Conservation (phyloP, 2,329 filamentous ascomycete species). For the Coniochaeta prunicola region DNA sequence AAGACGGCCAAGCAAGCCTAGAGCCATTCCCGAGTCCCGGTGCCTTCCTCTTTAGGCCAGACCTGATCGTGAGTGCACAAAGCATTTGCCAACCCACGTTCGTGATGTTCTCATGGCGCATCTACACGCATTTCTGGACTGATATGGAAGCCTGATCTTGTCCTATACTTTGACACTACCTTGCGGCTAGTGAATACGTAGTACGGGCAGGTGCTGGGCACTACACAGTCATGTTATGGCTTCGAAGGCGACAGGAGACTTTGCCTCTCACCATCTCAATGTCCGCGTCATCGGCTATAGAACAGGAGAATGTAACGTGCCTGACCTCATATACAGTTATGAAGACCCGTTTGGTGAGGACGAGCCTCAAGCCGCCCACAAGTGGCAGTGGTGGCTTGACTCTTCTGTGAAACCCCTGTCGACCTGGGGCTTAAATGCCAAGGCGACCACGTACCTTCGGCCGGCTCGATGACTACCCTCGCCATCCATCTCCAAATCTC, state of each 20-base stretch:
- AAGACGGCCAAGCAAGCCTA: slow-evolving; percentile 18
- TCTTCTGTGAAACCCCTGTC: slow-evolving; percentile 2
- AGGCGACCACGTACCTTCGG: slow-evolving; percentile 4
- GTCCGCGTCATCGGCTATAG: neutral
- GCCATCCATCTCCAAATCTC: slow-evolving; percentile 1
- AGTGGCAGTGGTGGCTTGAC: slow-evolving; percentile 7
- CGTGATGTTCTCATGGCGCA: neutral
- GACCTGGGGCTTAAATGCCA: slow-evolving; percentile 8
- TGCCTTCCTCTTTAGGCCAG: neutral
- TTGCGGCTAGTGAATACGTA: neutral
- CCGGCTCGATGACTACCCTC: slow-evolving; percentile 4
- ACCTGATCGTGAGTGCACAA: neutral
- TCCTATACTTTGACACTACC: neutral
- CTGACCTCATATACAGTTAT: neutral
- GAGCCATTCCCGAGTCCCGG: neutral
- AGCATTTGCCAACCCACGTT: neutral
- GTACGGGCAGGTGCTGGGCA: neutral
- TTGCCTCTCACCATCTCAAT: neutral
- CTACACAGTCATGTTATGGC: neutral
- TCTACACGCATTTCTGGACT: neutral
- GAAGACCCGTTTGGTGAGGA: neutral
- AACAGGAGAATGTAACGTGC: neutral
- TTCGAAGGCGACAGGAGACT: neutral
- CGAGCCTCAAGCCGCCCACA: neutral
- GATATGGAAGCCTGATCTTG: neutral